Evolutionary conservation across 768 basidiomycete genomes (phyloP).

Genomic region (Tephrocybe rancida): DNA sequence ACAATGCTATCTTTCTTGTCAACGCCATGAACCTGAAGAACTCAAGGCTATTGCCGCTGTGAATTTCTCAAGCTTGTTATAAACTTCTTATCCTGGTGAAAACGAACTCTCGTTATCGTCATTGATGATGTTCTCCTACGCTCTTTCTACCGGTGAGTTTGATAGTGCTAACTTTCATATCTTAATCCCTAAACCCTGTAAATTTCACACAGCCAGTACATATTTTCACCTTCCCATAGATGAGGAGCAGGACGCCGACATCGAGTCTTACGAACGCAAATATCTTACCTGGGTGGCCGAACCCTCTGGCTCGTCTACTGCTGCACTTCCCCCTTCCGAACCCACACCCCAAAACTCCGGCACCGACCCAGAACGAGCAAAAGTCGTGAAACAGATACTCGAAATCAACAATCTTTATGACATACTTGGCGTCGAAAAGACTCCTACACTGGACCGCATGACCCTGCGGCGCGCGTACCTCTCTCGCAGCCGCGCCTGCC

Average conservation of each 20-base stretch:
- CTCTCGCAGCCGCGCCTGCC: constrained; percentile 71
- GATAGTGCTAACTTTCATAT: not conserved
- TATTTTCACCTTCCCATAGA: constrained; percentile 69
- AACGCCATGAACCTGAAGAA: too few relatives aligned
- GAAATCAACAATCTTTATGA: constrained; percentile 68
- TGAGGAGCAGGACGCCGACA: constrained; percentile 53
- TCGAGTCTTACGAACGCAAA: constrained; percentile 46
- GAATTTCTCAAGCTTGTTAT: too few relatives aligned
- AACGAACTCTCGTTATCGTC: constrained; percentile 3
- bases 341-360: constrained; percentile 1
- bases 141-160: constrained; percentile 42
- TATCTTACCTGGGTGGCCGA: constrained; percentile 52
- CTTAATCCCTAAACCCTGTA: constrained; percentile 9
- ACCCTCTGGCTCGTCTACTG: constrained; percentile 29
- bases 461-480: constrained; percentile 78
- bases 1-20: too few relatives aligned
- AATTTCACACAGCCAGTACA: constrained; percentile 48
- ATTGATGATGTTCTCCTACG: constrained; percentile 45
- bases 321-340: constrained; percentile 9
- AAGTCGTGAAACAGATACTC: constrained; percentile 55
- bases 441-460: constrained; percentile 54
- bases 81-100: too few relatives aligned
- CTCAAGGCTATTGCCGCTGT: too few relatives aligned
- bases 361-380: constrained; percentile 10
- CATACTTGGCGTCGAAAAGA: constrained; percentile 66